Percentiles rank a stretch among this genome's conserved stretches.
Evolutionary conservation across 495 filamentous ascomycete species (phyloP).

Genomic region (Penicillium coffeae): DNA sequence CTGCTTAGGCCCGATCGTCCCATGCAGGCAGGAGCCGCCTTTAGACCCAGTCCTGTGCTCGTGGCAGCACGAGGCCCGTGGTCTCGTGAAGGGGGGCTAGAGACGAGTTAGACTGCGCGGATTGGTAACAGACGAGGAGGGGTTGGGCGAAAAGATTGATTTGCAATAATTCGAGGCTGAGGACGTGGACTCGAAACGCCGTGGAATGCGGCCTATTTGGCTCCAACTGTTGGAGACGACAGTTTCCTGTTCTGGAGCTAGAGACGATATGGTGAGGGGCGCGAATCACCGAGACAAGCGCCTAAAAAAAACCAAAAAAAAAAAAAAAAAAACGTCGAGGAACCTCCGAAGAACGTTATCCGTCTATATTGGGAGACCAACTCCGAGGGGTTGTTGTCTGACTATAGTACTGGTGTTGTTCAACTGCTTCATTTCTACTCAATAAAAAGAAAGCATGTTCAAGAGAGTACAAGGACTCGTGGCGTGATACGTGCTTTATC

Average conservation of each 20-base stretch:
- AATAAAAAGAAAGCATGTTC: too few species aligned
- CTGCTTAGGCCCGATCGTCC: slow-evolving; percentile 7
- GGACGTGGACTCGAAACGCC: background rate
- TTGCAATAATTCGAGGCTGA: background rate
- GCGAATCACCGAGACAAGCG: slow-evolving; percentile 19
- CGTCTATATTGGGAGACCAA: too few species aligned
- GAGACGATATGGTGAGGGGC: slow-evolving; percentile 1
- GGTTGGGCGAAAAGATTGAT: background rate
- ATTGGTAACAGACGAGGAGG: background rate
- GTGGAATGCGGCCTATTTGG: too few species aligned
- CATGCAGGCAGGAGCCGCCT: slow-evolving; percentile 21
- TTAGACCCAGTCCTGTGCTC: background rate
- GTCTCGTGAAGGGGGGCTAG: background rate
- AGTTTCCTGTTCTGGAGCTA: background rate
- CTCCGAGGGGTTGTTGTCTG: too few species aligned
- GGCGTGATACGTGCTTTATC: too few species aligned
- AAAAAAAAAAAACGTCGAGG: background rate
- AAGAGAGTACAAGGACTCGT: too few species aligned
- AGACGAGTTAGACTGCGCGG: slow-evolving; percentile 1
- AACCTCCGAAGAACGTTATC: too few species aligned
- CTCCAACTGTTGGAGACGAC: slow-evolving; percentile 1
- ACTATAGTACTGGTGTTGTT: too few species aligned
- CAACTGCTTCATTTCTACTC: too few species aligned
- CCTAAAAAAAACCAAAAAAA: slow-evolving; percentile 5
- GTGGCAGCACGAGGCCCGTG: slow-evolving; percentile 14